Base-by-base conservation (phyloP, 805 yeast genomes). In the Saccharomycopsis babjevae region DNA sequence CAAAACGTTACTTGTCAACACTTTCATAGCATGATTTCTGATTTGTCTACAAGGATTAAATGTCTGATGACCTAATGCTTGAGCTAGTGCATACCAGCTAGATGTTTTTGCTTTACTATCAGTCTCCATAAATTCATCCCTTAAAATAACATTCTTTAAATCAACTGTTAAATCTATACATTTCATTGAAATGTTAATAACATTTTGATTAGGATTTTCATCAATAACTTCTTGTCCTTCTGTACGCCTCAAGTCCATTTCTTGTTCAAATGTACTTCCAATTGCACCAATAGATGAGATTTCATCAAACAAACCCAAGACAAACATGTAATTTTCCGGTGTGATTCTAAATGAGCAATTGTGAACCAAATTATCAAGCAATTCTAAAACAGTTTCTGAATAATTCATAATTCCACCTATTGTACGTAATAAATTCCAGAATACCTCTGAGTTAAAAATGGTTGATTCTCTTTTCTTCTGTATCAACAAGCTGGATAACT, bases 51-150 rank as follows among this genome's bases (percentile, higher is more conserved):
- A 89, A 20, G 97, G 96, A 68, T 91, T 91, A 69, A 87, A 80
- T 70, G 97, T 88, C 70, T 92, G 97, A 68, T 88, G 93, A 0
- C 94, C 90, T 59, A 91, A 76, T 0, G 96, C 96, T 69, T 89
- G 93, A 34, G 88, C 77, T 63, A 89, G 75, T 1, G 96, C 86
- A 65, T 74, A 70, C 54, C 70, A 63, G 74, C 78, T 50, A 72
- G 76, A 54, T 72, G 72, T 1, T 69, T 65, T 60, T 59, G 46
- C 40, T 58, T 68, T 59, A 57, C 72, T 74, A 57, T 72, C 68
- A 4, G 71, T 72, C 32, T 70, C 61, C n/a, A 72, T 67, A 62
- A 78, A 77, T 2, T 70, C 69, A 15, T 69, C 66, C 5, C 63
- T n/a, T 5, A 70, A 64, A 16, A 77, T 68, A 30, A 77, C 66